phyloP scores from a whole-genome alignment of 768 basidiomycete species.

The Boletus rubescentipes region DNA sequence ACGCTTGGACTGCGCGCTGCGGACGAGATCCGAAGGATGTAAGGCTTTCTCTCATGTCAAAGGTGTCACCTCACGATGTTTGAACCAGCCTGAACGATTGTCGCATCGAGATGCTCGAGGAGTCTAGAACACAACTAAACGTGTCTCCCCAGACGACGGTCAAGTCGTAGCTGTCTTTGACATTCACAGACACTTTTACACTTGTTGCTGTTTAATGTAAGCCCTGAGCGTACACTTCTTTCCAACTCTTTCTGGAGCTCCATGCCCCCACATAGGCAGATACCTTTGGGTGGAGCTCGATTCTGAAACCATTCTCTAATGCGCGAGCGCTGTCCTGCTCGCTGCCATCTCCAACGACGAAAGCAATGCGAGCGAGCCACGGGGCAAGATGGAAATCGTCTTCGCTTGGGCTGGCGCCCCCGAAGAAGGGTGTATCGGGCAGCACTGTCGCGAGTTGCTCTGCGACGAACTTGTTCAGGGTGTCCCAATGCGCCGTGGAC shows the following conservation, averaged over 20 bases:
- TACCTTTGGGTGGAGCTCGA: conserved; percentile 38
- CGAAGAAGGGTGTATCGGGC: conserved; percentile 46
- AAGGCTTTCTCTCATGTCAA: neutral
- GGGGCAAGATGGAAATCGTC: conserved; percentile 56
- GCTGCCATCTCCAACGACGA: conserved; percentile 36
- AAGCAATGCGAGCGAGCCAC: conserved; percentile 51
- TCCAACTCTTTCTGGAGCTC: conserved; percentile 46
- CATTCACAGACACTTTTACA: neutral
- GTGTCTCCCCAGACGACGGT: conserved; percentile 14
- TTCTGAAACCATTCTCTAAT: conserved; percentile 41
- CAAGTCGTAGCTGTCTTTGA: conserved; percentile 5
- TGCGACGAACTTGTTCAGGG: conserved; percentile 37
- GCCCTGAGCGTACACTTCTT: conserved; percentile 42
- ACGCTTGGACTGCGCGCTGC: conserved; percentile 61
- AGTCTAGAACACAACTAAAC: conserved; percentile 49
- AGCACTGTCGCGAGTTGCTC: conserved; percentile 42
- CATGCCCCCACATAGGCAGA: conserved; percentile 45
- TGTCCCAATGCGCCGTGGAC: conserved; percentile 40
- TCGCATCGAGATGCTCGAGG: conserved; percentile 59
- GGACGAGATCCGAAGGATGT: conserved; percentile 62
- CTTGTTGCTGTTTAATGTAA: conserved; percentile 37
- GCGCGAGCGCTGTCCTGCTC: conserved; percentile 38
- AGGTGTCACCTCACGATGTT: neutral
- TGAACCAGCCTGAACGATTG: conserved; percentile 57
- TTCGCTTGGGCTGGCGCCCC: conserved; percentile 46